These are phyloP conservation scores for Cryptococcus sp. DNA, from an alignment of 1,284 basidiomycete genomes.

Conservation along the genomic window DNA sequence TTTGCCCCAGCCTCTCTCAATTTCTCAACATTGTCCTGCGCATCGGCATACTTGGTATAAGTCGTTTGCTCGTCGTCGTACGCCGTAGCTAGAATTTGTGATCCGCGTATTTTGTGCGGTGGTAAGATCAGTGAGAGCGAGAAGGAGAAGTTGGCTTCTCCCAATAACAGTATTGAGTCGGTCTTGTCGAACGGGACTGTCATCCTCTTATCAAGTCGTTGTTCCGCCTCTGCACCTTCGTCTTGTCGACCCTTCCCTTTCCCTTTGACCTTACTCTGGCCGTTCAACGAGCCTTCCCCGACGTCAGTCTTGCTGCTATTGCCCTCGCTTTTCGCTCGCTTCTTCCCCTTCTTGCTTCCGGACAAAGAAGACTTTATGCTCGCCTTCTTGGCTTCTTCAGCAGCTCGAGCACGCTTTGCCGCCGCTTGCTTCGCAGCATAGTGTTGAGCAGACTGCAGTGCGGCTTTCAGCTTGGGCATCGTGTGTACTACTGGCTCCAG, in stretches of 20 bases:
- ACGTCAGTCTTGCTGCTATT: slow-evolving; percentile 4
- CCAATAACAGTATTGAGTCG: slow-evolving; percentile 82
- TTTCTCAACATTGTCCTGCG: slow-evolving; percentile 62
- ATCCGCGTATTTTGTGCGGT: slow-evolving; percentile 62
- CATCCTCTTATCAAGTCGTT: slow-evolving; percentile 6
- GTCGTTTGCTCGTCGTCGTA: slow-evolving; percentile 80
- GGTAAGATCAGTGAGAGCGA: slow-evolving; percentile 68
- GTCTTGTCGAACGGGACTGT: slow-evolving; percentile 69
- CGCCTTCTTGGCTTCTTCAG: slow-evolving; percentile 17
- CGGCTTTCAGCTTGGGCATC: slow-evolving; percentile 34
- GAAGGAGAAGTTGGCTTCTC: slow-evolving; percentile 96
- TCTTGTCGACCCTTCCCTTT: slow-evolving; percentile 53
- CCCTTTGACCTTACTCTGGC: slow-evolving; percentile 2
- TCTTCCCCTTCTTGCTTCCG: slow-evolving; percentile 29
- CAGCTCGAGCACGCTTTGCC: slow-evolving; percentile 13
- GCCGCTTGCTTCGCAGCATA: slow-evolving; percentile 21
- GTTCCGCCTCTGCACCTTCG: too few relatives aligned
- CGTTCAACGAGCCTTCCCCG: not conserved
- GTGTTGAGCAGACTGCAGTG: slow-evolving; percentile 30
- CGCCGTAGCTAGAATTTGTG: slow-evolving; percentile 79
- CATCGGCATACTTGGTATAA: slow-evolving; percentile 81
- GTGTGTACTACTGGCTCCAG: not conserved
- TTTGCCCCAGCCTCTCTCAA: slow-evolving; percentile 66
- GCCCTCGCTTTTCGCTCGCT: slow-evolving; percentile 11
- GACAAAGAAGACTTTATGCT: slow-evolving; percentile 18